Evolutionary conservation across 495 filamentous ascomycete genomes (phyloP).

Genomic region (Friedmanniomyces endolithicus): DNA sequence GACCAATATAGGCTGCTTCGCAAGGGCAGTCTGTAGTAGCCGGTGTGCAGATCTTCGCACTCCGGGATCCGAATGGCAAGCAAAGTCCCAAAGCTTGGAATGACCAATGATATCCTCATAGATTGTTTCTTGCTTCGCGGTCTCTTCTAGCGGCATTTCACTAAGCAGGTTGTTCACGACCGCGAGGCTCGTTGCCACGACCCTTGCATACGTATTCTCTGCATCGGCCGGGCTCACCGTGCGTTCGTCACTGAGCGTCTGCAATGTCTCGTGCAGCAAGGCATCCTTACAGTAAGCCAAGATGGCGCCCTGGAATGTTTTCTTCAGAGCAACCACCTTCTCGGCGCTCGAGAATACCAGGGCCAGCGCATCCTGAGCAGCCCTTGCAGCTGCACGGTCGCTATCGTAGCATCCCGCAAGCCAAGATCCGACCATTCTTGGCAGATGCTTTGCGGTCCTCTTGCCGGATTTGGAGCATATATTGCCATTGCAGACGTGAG

Average conservation of each 20-base stretch:
- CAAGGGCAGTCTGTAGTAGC: conserved; percentile 49
- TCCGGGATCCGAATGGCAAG: conserved; percentile 50
- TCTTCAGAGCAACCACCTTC: conserved; percentile 64
- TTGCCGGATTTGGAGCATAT: conserved; percentile 63
- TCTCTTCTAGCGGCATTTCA: conserved; percentile 24
- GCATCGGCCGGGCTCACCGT: conserved; percentile 73
- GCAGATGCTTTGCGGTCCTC: conserved; percentile 63
- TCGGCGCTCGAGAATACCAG: conserved; percentile 65
- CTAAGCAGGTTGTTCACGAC: conserved; percentile 43
- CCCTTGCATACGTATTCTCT: conserved; percentile 68
- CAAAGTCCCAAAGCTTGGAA: conserved; percentile 64
- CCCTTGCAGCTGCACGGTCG: conserved; percentile 57
- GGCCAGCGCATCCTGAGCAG: conserved; percentile 61
- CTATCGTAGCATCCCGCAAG: conserved; percentile 75
- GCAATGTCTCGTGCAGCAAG: conserved; percentile 57
- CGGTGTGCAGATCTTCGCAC: conserved; percentile 60
- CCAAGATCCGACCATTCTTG: conserved; percentile 72
- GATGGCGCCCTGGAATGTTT: conserved; percentile 58
- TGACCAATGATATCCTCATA: conserved; percentile 50
- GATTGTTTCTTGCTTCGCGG: conserved; percentile 28
- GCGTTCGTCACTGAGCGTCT: conserved; percentile 78
- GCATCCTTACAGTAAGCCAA: conserved; percentile 70
- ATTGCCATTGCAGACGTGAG: conserved; percentile 62
- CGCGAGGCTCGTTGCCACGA: conserved; percentile 53
- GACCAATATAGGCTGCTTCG: conserved; percentile 17